Evolutionary conservation across 768 basidiomycete species (phyloP), one percentile per base, ranked within the genome.

Genomic region (Russula lepida): DNA sequence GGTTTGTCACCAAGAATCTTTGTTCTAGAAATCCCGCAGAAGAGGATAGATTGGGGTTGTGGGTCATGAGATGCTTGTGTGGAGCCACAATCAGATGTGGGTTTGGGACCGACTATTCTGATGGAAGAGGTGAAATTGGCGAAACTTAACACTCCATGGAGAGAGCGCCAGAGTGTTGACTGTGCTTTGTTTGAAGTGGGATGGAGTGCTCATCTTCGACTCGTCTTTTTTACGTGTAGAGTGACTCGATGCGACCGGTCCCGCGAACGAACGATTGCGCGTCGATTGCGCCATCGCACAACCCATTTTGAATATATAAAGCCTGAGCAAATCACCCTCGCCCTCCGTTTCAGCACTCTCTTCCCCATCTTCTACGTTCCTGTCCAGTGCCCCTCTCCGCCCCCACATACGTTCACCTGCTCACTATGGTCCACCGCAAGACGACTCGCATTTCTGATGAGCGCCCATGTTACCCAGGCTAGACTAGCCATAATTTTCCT

Each of bases 1-100:
- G 78, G 81, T 71, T 91, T 88, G 25, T 81, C 65, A 37, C 78
- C 80, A 8, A 33, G 87, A 76, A 2, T 75, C 50, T 72, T 85
- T 88, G 76, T 86, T 89, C 89, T 89, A 60, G 51, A 28, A 27
- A 12, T 27, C 32, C 17, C 15, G 27, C 30, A 7, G 17, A 17
- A 39, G 15, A 7, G 6, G 5, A 37, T 48, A 60, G 33, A 53
- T 17, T 2, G 43, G 43, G 19, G 30, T 37, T 37, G 17, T 54
- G 33, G 27, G 53, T 60, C 47, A 51, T 52, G 50, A 25, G 28
- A 6, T 58, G 21, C 35, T 35, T 27, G 4, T 25, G 51, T 23
- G 27, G 46, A 21, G 44, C 33, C 59, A 55, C 39, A 13, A 37
- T 43, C 7, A 39, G 30, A 32, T 54, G 37, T 8, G 19, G 15